Evolutionary conservation across 140 eudicot species (phyloP).

Genomic region (Ambrosia hybrid): DNA sequence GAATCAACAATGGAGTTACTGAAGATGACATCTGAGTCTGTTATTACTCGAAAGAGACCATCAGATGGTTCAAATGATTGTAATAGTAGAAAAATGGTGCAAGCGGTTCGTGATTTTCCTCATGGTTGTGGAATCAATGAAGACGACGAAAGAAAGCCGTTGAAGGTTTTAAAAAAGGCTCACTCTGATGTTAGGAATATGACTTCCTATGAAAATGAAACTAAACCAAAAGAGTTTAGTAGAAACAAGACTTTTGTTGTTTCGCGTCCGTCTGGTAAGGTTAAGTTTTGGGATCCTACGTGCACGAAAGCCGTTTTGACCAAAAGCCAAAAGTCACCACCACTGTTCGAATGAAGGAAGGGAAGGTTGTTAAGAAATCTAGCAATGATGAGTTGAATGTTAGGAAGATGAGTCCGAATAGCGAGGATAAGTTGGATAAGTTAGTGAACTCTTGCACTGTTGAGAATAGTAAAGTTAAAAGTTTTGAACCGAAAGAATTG

Average conservation of each 20-base stretch:
- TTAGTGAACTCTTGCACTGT: background rate
- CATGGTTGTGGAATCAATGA: conserved; percentile 24
- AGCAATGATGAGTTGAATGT: background rate
- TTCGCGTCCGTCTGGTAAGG: background rate
- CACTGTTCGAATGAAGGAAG: background rate
- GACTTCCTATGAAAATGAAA: background rate
- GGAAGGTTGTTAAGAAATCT: conserved; percentile 2
- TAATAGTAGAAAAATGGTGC: conserved; percentile 4
- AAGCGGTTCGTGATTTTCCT: conserved; percentile 33
- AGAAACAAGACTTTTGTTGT: background rate
- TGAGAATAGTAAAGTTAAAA: background rate
- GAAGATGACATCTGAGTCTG: background rate
- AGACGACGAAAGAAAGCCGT: background rate
- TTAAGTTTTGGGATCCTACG: conserved; percentile 13
- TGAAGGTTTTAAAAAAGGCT: background rate
- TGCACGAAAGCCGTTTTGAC: background rate
- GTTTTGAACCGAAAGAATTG: no score
- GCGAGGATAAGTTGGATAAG: background rate
- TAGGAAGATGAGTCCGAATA: background rate
- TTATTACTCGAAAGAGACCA: conserved; percentile 1
- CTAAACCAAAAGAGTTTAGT: conserved; percentile 2
- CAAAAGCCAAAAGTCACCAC: background rate
- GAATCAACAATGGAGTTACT: background rate
- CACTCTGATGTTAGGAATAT: background rate
- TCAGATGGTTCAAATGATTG: background rate